Percentiles rank a stretch among this genome's conserved stretches.
Conservation (phyloP, 2,329 filamentous ascomycete species). For the Orbilia ellipsospora region DNA sequence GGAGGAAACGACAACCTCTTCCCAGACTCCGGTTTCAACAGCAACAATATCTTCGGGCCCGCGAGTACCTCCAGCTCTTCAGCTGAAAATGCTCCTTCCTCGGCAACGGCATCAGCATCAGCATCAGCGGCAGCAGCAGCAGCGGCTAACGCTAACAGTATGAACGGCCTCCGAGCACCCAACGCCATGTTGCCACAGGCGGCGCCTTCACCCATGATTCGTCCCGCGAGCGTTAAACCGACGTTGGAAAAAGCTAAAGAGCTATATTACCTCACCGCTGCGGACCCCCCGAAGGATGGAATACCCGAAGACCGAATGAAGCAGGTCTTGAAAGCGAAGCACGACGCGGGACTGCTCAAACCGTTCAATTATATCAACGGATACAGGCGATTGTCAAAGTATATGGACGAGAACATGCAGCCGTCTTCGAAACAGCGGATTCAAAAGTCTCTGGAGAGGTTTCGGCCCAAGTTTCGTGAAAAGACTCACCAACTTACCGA, state of each 20-base stretch:
- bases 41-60: conserved; percentile 56
- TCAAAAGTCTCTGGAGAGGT: conserved; percentile 87
- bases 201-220: conserved; percentile 51
- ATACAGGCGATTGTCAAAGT: conserved; percentile 87
- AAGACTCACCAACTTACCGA: conserved; percentile 92
- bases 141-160: conserved; percentile 38
- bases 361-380: conserved; percentile 99
- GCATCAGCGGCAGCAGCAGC: not conserved
- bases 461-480: conserved; percentile 94
- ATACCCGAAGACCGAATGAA: conserved; percentile 95
- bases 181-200: conserved; percentile 52
- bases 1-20: conserved; percentile 75
- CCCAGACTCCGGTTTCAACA: conserved; percentile 37
- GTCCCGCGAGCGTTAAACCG: conserved; percentile 54
- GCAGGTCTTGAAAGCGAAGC: conserved; percentile 91
- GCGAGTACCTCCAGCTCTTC: conserved; percentile 42
- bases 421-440: conserved; percentile 88
- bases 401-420: conserved; percentile 90
- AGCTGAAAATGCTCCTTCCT: conserved; percentile 43
- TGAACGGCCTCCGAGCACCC: conserved; percentile 55
- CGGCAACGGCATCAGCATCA: not conserved
- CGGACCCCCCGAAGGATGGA: conserved; percentile 81
- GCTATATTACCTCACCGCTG: conserved; percentile 93
- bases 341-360: conserved; percentile 91
- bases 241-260: conserved; percentile 73